Evolutionary conservation across 139 green algal genomes (phyloP).

Genomic region (Mychonastes homosphaera): DNA sequence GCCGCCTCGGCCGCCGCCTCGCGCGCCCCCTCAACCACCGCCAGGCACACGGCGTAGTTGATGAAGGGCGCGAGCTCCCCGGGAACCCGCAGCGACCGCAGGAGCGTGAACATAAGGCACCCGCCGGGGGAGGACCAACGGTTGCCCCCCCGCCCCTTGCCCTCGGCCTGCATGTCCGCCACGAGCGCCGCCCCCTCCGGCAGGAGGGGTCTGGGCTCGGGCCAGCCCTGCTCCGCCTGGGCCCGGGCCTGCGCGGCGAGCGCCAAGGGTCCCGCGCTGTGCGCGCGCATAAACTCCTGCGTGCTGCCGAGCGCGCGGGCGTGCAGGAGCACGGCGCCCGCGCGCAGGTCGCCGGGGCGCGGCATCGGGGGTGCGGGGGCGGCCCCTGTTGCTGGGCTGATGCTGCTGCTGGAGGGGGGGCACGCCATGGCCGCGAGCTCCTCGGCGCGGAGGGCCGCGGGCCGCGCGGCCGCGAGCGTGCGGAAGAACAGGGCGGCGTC

Average conservation of each 20-base stretch:
- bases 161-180: conserved; percentile 48
- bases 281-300: conserved; percentile 40
- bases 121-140: conserved; percentile 72
- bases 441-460: too few species aligned
- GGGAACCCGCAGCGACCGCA: conserved; percentile 23
- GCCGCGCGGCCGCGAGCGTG: too few species aligned
- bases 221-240: conserved; percentile 40
- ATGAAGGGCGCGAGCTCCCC: conserved; percentile 73
- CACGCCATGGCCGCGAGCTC: too few species aligned
- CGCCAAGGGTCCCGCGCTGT: too few species aligned
- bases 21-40: conserved; percentile 68
- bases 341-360: too few species aligned
- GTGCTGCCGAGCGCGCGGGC: conserved; percentile 5
- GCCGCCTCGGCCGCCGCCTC: too few species aligned
- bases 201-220: conserved; percentile 20
- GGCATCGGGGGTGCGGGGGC: too few species aligned
- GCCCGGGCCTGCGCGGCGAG: neutral
- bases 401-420: too few species aligned
- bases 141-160: conserved; percentile 72
- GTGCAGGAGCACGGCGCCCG: too few species aligned
- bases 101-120: conserved; percentile 88
- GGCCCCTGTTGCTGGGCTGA: too few species aligned
- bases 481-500: too few species aligned
- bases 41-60: conserved; percentile 87
- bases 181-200: conserved; percentile 51